A percentile compares a stretch with the other conserved stretches of the same genome.
phyloP scores from a whole-genome alignment of 2,329 filamentous ascomycete species.

The Ascocoryne sarcoides region DNA sequence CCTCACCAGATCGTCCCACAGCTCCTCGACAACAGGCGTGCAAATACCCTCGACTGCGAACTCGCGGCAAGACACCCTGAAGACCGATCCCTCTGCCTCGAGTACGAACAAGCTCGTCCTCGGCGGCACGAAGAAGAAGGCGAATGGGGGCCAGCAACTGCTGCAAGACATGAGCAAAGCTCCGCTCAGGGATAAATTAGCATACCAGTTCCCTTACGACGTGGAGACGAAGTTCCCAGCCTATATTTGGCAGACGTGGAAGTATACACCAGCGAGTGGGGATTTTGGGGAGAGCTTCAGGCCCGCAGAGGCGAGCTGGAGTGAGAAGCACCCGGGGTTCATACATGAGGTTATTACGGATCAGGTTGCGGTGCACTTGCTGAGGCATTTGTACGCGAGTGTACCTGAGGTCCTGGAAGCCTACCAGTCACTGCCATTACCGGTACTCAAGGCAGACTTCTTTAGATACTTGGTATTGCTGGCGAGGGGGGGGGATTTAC shows the following conservation, averaged over 20 bases:
- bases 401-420: constrained; percentile 72
- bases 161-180: constrained; percentile 55
- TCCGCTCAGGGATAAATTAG: constrained; percentile 70
- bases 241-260: constrained; percentile 99
- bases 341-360: constrained; percentile 98
- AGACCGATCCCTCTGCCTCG: constrained; percentile 7
- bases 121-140: constrained; percentile 8
- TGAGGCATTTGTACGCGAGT: constrained; percentile 79
- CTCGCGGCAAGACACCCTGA: constrained; percentile 2
- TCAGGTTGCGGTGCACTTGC: constrained; percentile 68
- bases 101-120: constrained; percentile 5
- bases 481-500: constrained; percentile 74
- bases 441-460: constrained; percentile 69
- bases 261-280: constrained; percentile 67
- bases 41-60: constrained; percentile 6
- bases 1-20: constrained; percentile 49
- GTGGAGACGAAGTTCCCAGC: constrained; percentile 82
- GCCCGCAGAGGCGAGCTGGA: constrained; percentile 83
- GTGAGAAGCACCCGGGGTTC: constrained; percentile 77
- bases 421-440: constrained; percentile 62
- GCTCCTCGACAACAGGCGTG: constrained; percentile 12
- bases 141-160: constrained; percentile 16
- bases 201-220: constrained; percentile 92
- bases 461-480: constrained; percentile 64
- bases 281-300: constrained; percentile 70